Conservation (phyloP, 305 asterid species). For the Fraxinus paxiana region DNA sequence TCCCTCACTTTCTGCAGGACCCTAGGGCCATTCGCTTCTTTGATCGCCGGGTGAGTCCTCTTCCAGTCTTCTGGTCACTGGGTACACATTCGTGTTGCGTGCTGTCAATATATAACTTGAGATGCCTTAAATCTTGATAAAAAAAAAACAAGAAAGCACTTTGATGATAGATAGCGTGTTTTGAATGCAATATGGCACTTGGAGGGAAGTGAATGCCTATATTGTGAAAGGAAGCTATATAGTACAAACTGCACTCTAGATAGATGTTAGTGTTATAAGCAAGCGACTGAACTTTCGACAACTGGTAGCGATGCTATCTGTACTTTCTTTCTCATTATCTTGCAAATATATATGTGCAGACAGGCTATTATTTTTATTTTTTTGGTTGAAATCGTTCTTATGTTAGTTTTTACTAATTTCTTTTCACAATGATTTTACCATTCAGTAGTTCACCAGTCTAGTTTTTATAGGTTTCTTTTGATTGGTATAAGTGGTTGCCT, state of each 20-base stretch:
- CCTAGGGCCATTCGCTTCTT: constrained; percentile 80
- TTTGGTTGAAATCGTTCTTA: not conserved
- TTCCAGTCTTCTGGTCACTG: not conserved
- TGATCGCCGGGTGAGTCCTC: constrained; percentile 77
- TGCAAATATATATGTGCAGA: not conserved
- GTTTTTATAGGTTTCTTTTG: not conserved
- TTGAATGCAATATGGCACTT: constrained; percentile 7
- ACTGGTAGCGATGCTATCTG: too few species aligned
- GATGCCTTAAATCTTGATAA: constrained; percentile 1
- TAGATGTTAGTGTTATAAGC: not conserved
- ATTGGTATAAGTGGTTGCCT: not conserved
- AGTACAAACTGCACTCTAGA: not conserved
- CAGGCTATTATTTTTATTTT: not conserved
- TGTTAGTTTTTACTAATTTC: not conserved
- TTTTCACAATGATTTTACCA: not conserved
- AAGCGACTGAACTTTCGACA: not conserved
- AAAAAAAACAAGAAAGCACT: not conserved
- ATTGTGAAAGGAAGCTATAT: not conserved
- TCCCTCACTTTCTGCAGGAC: constrained; percentile 54
- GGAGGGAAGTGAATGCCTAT: not conserved
- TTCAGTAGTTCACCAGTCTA: not conserved
- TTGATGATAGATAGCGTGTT: not conserved
- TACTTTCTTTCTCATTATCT: not conserved
- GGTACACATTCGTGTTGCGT: not conserved
- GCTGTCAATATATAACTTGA: not conserved